Base-by-base conservation (phyloP, 2,329 filamentous ascomycete genomes). In the Microcera coccophila region DNA sequence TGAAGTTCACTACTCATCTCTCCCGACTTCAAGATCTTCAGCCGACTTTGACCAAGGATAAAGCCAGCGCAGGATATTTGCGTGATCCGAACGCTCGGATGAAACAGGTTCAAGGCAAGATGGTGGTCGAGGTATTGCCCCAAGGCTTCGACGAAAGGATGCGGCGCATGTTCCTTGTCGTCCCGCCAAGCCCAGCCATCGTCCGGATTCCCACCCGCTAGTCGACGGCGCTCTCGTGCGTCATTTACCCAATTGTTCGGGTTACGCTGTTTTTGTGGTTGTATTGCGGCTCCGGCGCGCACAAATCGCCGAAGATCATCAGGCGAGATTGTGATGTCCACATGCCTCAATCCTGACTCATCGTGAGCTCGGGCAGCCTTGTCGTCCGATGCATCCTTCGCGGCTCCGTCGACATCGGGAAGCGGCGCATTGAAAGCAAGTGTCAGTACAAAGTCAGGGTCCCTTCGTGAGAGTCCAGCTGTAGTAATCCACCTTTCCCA, bases 21-120 rank as follows among this genome's bases (percentile, higher is more conserved):
- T 3, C 60, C 59, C 3, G 56, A 41, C 33, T 58, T 59, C 14
- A 67, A 41, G 12, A 79, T 58, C 58, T 81, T 81, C 16, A 81
- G 38, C 20, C 75, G 65, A 10, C 63, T 71, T 47, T 78, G 76
- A 0, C 73, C 73, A 10, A 81, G 61, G 28, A 74, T 72, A 42
- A 81, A 82, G 0, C 75, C 76, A 1, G 71, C 73, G 45, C 76
- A 81, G 0, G 75, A 75, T 20, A 81, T 67, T 48, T 77, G 76
- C 11, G 64, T 64, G 18, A 81, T 60, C 2, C 69, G 63, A 3
- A 80, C 76, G n/a, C 70, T 66, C 0, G 77, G 73, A 49, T 81
- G 76, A 42, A 76, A 75, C 49, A 81, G 51, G 52, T 81, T 68
- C 12, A 82, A 59, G 0, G 72, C 75, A 4, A 80, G 63, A 46